Evolutionary conservation across 257 asterid genomes (phyloP).

Genomic region (Solanum gandarillasii): DNA sequence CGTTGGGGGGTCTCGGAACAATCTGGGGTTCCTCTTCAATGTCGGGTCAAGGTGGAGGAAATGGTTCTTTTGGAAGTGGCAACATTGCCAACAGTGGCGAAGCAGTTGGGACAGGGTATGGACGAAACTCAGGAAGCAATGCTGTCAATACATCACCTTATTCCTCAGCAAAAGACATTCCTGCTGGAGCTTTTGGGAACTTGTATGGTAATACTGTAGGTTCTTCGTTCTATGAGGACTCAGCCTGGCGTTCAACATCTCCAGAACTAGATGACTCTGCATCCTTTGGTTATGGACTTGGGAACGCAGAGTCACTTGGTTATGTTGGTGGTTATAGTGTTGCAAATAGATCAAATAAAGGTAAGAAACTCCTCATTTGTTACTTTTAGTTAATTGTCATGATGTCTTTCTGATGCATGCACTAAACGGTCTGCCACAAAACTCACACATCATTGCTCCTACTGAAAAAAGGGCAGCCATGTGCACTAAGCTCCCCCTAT

Average conservation of each 20-base stretch:
- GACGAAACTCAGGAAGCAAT: constrained; percentile 30
- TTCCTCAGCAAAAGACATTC: constrained; percentile 24
- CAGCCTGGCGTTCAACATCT: constrained; percentile 46
- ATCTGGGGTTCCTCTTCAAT: constrained; percentile 51
- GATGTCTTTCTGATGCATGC: neutral
- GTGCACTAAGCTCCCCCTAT: neutral
- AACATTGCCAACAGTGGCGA: constrained; percentile 24
- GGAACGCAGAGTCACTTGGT: constrained; percentile 33
- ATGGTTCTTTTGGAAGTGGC: constrained; percentile 26
- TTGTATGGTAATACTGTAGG: constrained; percentile 23
- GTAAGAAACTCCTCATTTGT: constrained; percentile 14
- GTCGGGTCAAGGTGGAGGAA: constrained; percentile 44
- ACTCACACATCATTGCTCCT: neutral
- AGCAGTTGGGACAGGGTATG: constrained; percentile 32
- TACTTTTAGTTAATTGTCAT: neutral
- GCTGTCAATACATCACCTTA: constrained; percentile 27
- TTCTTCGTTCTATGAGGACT: constrained; percentile 32
- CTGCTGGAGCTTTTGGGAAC: constrained; percentile 36
- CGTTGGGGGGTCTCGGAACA: constrained; percentile 52
- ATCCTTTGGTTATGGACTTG: constrained; percentile 43
- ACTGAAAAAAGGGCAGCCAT: neutral
- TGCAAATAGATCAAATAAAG: constrained; percentile 61
- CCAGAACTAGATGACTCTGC: constrained; percentile 38
- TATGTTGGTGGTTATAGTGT: constrained; percentile 51
- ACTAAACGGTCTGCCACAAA: neutral